A percentile compares a stretch with the other conserved stretches of the same genome.
phyloP scores from a whole-genome alignment of 495 filamentous ascomycete species.

The Cairneyella variabilis region DNA sequence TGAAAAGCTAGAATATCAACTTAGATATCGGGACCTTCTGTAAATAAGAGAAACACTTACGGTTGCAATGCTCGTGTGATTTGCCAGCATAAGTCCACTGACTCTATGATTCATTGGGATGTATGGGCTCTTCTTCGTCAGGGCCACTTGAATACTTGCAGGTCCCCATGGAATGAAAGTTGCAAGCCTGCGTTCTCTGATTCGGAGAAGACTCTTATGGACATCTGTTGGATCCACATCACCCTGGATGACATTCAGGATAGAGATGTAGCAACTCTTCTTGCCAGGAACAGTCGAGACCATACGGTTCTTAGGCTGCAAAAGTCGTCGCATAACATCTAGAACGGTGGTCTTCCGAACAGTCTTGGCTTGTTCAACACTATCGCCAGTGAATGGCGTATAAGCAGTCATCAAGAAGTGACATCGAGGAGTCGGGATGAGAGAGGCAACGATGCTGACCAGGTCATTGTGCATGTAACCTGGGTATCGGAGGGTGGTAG shows the following conservation, averaged over 20 bases:
- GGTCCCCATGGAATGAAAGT: constrained; percentile 99
- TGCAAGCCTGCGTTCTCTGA: constrained; percentile 88
- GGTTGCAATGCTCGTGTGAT: constrained; percentile 96
- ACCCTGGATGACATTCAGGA: constrained; percentile 97
- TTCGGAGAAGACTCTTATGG: constrained; percentile 95
- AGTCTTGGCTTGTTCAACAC: constrained; percentile 92
- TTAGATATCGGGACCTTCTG: constrained; percentile 14
- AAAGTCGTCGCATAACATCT: constrained; percentile 91
- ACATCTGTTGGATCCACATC: constrained; percentile 96
- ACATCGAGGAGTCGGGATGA: constrained; percentile 93
- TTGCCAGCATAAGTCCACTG: constrained; percentile 94
- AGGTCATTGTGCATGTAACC: constrained; percentile 99
- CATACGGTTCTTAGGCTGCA: constrained; percentile 99
- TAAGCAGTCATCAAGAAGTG: constrained; percentile 98
- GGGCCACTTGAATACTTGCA: constrained; percentile 92
- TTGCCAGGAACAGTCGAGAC: constrained; percentile 93
- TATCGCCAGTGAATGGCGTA: constrained; percentile 94
- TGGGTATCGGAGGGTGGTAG: constrained; percentile 91
- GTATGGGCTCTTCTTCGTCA: constrained; percentile 95
- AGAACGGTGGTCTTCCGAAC: constrained; percentile 96
- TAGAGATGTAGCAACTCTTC: constrained; percentile 97
- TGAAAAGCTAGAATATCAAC: constrained; percentile 60
- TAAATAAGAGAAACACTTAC: constrained; percentile 33
- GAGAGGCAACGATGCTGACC: constrained; percentile 89
- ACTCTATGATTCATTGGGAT: constrained; percentile 87